phyloP scores from a whole-genome alignment of 1,284 basidiomycete species.

The Irpex rosettiformis region DNA sequence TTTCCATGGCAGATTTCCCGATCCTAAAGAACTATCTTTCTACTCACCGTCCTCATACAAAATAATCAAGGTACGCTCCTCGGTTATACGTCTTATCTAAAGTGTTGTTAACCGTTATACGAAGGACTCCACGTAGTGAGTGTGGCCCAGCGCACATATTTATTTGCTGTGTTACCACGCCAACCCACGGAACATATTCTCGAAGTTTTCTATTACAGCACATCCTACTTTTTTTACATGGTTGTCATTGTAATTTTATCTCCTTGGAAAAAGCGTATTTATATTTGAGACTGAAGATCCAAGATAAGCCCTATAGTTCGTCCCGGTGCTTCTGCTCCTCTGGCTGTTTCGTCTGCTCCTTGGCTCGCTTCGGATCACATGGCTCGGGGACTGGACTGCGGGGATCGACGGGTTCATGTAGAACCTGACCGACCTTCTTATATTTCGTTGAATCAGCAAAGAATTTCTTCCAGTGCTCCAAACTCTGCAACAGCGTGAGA shows the following conservation, averaged over 20 bases:
- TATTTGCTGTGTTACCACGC: too few relatives aligned
- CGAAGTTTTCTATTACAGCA: not conserved
- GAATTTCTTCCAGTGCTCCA: conserved; percentile 87
- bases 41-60: conserved; percentile 42
- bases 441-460: conserved; percentile 81
- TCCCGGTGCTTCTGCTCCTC: conserved; percentile 26
- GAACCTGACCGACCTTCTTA: conserved; percentile 69
- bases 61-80: not conserved
- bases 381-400: conserved; percentile 74
- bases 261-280: not conserved
- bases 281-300: not conserved
- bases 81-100: not conserved
- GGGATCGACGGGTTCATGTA: conserved; percentile 77
- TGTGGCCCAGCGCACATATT: too few relatives aligned
- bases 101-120: too few relatives aligned
- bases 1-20: conserved; percentile 77
- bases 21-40: conserved; percentile 74
- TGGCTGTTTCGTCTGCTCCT: conserved; percentile 18
- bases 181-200: too few relatives aligned
- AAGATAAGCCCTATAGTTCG: conserved; percentile 33
- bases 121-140: too few relatives aligned
- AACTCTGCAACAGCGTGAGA: conserved; percentile 42
- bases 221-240: not conserved
- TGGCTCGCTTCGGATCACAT: conserved; percentile 62
- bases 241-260: not conserved